Evolutionary conservation across 768 basidiomycete species (phyloP).

Genomic region (Dacryopinax primogenitus): DNA sequence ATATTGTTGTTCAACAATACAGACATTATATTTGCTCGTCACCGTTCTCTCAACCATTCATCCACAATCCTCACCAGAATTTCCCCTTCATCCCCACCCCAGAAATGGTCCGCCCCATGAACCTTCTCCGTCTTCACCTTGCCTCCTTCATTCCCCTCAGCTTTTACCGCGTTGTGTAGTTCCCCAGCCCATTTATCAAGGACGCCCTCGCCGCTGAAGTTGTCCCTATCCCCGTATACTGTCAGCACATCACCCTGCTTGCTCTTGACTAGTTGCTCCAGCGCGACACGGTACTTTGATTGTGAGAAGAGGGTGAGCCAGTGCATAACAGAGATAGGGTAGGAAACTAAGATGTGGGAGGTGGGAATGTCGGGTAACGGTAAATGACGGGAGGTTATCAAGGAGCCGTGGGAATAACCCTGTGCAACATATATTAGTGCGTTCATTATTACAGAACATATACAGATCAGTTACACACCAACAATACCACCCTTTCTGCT

Average conservation of each 20-base stretch:
- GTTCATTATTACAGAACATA: conserved; percentile 9
- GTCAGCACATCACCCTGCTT: conserved; percentile 43
- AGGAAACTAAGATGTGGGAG: conserved; percentile 59
- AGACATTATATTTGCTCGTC: neutral
- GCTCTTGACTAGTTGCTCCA: conserved; percentile 40
- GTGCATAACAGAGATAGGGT: conserved; percentile 55
- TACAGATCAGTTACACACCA: conserved; percentile 44
- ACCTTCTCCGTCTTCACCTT: conserved; percentile 31
- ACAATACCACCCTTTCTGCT: conserved; percentile 34
- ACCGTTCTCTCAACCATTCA: conserved; percentile 16
- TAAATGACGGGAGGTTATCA: conserved; percentile 57
- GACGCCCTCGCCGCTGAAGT: conserved; percentile 46
- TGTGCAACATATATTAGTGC: conserved; percentile 24
- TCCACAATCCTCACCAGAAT: conserved; percentile 13
- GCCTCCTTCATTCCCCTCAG: conserved; percentile 18
- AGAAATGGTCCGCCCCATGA: conserved; percentile 51
- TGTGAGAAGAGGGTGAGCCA: conserved; percentile 59
- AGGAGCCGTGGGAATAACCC: conserved; percentile 74
- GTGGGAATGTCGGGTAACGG: conserved; percentile 40
- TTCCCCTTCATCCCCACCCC: conserved; percentile 28
- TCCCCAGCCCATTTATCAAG: conserved; percentile 45
- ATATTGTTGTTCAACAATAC: neutral
- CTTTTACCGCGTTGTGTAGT: conserved; percentile 24
- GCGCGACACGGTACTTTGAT: conserved; percentile 38
- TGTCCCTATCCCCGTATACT: conserved; percentile 54